Conservation (phyloP, 129 eudicot species). For the Flaveria brownii region DNA sequence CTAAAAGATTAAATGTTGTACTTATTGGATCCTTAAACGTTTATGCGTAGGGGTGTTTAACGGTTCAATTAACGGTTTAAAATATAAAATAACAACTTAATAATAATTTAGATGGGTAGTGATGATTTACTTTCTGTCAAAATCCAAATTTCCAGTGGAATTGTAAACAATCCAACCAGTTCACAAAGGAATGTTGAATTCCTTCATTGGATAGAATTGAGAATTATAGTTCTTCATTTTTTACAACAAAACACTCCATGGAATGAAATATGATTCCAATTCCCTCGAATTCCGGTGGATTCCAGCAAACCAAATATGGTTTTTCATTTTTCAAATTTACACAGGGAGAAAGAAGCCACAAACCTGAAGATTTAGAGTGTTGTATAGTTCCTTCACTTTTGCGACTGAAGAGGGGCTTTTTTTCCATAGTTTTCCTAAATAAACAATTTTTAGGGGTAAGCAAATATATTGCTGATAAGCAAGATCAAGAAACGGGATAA, state of each 20-base stretch:
- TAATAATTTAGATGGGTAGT: not conserved
- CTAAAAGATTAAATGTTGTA: no score
- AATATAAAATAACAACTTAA: no score
- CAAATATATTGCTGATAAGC: slow-evolving; percentile 2
- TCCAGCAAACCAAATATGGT: not conserved
- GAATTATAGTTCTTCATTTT: not conserved
- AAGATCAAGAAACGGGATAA: not conserved
- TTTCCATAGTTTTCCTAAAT: slow-evolving; percentile 81
- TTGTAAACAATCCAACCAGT: not conserved
- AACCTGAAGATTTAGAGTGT: slow-evolving; percentile 78
- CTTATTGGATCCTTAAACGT: no score
- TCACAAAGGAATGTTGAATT: not conserved
- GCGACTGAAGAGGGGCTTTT: slow-evolving; percentile 68
- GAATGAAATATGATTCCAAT: not conserved
- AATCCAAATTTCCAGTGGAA: not conserved
- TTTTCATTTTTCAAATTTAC: not conserved
- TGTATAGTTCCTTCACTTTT: slow-evolving; percentile 69
- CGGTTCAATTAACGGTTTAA: no score
- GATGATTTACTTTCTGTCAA: not conserved
- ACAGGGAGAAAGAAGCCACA: slow-evolving; percentile 8
- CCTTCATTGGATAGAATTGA: not conserved
- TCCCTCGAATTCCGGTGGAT: not conserved
- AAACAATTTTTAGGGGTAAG: slow-evolving; percentile 13
- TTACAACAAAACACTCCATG: not conserved
- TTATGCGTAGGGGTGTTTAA: no score